A percentile compares a stretch with the other conserved stretches of the same genome.
Evolutionary conservation across 179 eudicot species (phyloP).

Genomic region (Silene vulgaris): DNA sequence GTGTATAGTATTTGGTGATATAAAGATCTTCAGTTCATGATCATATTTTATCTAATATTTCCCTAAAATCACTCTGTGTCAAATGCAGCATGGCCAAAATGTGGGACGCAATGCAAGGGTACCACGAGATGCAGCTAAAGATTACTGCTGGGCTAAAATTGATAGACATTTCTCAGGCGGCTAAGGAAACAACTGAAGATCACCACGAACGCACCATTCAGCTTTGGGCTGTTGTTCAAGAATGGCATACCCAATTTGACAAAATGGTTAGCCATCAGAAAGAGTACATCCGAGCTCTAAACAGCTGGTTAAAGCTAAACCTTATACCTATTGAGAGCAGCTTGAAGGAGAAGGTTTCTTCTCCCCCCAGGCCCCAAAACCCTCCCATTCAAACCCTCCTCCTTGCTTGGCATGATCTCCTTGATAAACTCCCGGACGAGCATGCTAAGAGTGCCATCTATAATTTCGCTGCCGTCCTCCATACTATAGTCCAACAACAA

Average conservation of each 20-base stretch:
- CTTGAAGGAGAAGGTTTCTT: slow-evolving; percentile 73
- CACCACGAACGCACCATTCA: slow-evolving; percentile 61
- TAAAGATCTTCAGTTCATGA: background rate
- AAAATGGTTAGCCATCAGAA: slow-evolving; percentile 67
- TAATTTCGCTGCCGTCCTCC: slow-evolving; percentile 51
- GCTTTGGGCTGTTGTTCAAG: slow-evolving; percentile 48
- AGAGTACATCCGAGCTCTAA: slow-evolving; percentile 58
- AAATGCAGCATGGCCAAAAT: slow-evolving; percentile 68
- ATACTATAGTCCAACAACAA: slow-evolving; percentile 58
- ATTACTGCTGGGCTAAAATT: slow-evolving; percentile 36
- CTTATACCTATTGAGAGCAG: slow-evolving; percentile 78
- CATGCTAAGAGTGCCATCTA: slow-evolving; percentile 59
- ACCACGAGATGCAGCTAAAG: slow-evolving; percentile 53
- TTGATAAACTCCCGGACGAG: slow-evolving; percentile 75
- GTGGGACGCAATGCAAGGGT: slow-evolving; percentile 71
- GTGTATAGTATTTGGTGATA: background rate
- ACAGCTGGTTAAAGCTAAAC: slow-evolving; percentile 67
- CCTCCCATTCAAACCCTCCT: slow-evolving; percentile 68
- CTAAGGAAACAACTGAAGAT: slow-evolving; percentile 59
- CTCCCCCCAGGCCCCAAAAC: slow-evolving; percentile 55
- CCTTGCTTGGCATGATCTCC: slow-evolving; percentile 60
- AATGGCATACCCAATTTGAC: slow-evolving; percentile 62
- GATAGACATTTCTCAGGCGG: slow-evolving; percentile 58
- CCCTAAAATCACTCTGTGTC: background rate
- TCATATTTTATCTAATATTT: background rate